Evolutionary conservation across 768 basidiomycete genomes (phyloP).

Genomic region (Tylopilus intermedius): DNA sequence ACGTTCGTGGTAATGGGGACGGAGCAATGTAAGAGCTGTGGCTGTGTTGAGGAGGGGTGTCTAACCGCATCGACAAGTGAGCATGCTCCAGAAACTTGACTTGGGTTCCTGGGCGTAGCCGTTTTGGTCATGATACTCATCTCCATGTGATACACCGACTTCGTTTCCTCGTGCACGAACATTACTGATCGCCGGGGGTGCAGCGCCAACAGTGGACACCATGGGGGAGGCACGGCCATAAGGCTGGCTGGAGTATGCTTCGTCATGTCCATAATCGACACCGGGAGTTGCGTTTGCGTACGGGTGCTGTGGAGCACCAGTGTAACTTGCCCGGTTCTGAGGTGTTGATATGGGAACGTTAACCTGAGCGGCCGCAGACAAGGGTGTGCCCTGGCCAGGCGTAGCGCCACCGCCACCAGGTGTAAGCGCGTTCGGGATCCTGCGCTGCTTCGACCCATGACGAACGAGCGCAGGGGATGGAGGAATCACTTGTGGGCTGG

Average conservation of each 20-base stretch:
- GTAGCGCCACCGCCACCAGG: conserved; percentile 45
- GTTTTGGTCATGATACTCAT: conserved; percentile 53
- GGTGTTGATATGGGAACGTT: conserved; percentile 61
- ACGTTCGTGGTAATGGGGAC: conserved; percentile 24
- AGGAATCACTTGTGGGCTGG: conserved; percentile 51
- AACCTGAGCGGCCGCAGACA: conserved; percentile 70
- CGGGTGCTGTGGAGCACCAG: conserved; percentile 51
- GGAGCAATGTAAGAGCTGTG: conserved; percentile 17
- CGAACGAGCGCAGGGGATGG: conserved; percentile 79
- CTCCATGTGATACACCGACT: conserved; percentile 59
- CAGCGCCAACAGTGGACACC: conserved; percentile 65
- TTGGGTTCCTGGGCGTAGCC: conserved; percentile 50
- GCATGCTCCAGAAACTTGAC: conserved; percentile 56
- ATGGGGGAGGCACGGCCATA: conserved; percentile 83
- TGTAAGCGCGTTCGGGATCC: conserved; percentile 54
- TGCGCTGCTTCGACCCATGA: conserved; percentile 67
- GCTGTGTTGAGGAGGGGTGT: conserved; percentile 6
- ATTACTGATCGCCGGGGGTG: conserved; percentile 67
- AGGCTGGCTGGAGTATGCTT: conserved; percentile 51
- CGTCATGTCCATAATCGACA: conserved; percentile 60
- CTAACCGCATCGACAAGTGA: conserved; percentile 77
- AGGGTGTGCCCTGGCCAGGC: conserved; percentile 60
- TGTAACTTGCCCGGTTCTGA: conserved; percentile 43
- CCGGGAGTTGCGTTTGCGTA: conserved; percentile 61
- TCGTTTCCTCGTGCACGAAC: conserved; percentile 69